These are phyloP conservation scores for Rutstroemia sp. DNA, from an alignment of 2,329 filamentous ascomycete genomes.

Conservation along the genomic window DNA sequence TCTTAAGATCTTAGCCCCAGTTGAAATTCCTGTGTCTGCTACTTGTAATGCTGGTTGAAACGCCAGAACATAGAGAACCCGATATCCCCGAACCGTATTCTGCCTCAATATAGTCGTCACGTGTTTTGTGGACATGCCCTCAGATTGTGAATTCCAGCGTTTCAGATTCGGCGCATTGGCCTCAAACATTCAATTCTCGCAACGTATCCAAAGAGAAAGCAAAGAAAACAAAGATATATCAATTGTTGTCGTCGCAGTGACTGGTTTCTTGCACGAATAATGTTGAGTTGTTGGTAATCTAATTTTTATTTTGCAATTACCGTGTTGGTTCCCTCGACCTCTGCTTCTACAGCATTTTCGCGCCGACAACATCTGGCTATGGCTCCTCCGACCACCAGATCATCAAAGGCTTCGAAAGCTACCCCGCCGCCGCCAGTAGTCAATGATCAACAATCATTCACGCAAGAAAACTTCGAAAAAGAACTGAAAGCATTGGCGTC, in stretches of 20 bases:
- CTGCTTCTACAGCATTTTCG: neutral
- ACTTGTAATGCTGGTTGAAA: too few species aligned
- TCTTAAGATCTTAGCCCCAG: neutral
- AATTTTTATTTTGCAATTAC: neutral
- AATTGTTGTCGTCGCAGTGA: neutral
- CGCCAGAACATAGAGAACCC: neutral
- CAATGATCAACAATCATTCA: conserved; percentile 14
- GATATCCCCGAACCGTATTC: neutral
- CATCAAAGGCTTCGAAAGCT: conserved; percentile 10
- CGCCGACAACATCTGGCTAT: conserved; percentile 14
- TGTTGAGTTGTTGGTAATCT: neutral
- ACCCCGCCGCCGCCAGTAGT: neutral
- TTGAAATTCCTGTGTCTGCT: too few species aligned
- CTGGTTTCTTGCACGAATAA: too few species aligned
- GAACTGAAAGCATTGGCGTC: conserved; percentile 28
- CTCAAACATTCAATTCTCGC: conserved; percentile 7
- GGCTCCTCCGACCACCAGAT: conserved; percentile 8
- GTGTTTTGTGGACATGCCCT: conserved; percentile 1
- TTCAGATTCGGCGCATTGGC: conserved; percentile 20
- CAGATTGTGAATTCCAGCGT: conserved; percentile 9
- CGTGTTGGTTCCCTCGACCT: neutral
- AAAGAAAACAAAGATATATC: neutral
- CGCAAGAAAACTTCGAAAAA: conserved; percentile 30
- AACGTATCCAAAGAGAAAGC: conserved; percentile 7
- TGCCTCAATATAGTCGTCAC: neutral